Percentiles rank a stretch among this genome's conserved stretches.
phyloP scores from a whole-genome alignment of 2,329 filamentous ascomycete genomes.

The Fusarium lateritium region DNA sequence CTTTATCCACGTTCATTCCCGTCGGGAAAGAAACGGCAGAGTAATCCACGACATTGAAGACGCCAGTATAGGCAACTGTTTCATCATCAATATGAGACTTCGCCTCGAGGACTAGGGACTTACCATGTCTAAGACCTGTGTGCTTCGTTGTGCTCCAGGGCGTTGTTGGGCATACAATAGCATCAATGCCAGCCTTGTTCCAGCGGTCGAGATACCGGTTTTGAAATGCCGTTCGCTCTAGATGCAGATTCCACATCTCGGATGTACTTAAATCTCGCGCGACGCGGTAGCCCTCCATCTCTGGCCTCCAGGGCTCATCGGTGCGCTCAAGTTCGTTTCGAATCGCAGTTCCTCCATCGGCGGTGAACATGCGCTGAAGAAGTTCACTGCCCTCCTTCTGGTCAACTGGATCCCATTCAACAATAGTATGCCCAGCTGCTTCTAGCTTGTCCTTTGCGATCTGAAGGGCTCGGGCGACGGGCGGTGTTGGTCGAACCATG shows the following conservation, averaged over 20 bases:
- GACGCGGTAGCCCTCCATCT: slow-evolving; percentile 54
- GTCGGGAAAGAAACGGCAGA: slow-evolving; percentile 64
- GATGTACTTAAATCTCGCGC: slow-evolving; percentile 58
- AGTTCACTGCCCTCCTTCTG: slow-evolving; percentile 57
- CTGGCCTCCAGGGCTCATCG: slow-evolving; percentile 60
- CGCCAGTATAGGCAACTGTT: slow-evolving; percentile 65
- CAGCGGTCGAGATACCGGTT: slow-evolving; percentile 63
- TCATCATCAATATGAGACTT: neutral
- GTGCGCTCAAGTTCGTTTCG: slow-evolving; percentile 56
- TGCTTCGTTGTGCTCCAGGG: slow-evolving; percentile 61
- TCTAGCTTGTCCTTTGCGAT: slow-evolving; percentile 61
- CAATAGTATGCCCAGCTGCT: slow-evolving; percentile 64
- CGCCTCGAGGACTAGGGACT: slow-evolving; percentile 19
- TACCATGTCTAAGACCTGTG: slow-evolving; percentile 61
- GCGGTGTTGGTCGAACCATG: slow-evolving; percentile 76
- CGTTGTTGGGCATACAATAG: slow-evolving; percentile 71
- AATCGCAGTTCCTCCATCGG: slow-evolving; percentile 62
- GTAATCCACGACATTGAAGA: slow-evolving; percentile 66
- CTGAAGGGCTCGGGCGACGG: slow-evolving; percentile 70
- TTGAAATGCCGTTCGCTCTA: slow-evolving; percentile 62
- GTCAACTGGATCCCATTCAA: slow-evolving; percentile 65
- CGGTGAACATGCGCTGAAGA: slow-evolving; percentile 63
- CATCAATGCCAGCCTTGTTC: slow-evolving; percentile 68
- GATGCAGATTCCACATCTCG: slow-evolving; percentile 65
- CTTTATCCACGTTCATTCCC: slow-evolving; percentile 58